Base-by-base conservation (phyloP, 306 rosid species). In the Vigna reflexopilosa region DNA sequence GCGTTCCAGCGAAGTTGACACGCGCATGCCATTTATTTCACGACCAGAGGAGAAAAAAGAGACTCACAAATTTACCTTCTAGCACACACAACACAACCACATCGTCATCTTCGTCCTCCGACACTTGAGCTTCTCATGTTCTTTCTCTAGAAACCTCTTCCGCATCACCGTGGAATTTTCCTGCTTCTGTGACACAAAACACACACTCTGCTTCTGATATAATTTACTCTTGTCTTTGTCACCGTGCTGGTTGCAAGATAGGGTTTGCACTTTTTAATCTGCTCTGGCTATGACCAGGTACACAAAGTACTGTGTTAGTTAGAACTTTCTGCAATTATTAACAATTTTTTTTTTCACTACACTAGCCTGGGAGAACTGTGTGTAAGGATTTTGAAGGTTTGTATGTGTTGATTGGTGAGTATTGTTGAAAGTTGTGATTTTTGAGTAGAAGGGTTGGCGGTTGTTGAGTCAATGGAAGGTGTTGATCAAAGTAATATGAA, bases 401-500 rank as follows among this genome's bases (percentile, higher is more conserved):
- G 7, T 63, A n/a, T 62, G 16, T 32, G 10, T 63, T 63, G 44
- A 28, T 2, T 14, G 16, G 7, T 28, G 38, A 26, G 19, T 54
- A 19, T 54, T 57, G 19, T 55, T 55, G 14, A 55, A n/a, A 2
- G 24, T 54, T 75, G 64, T 61, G 66, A 19, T 59, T 52, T 17
- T 75, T 68, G 0, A 3, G 22, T 30, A 77, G 42, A 47, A 32
- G 2, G 77, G 11, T 38, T 51, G 69, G 76, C 59, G 56, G 19
- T 24, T 30, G 44, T 20, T 42, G 69, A 66, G 81, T 62, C 57
- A 84, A 90, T 90, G 96, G 96, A 88, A 50, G 89, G 87, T 20
- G 57, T 70, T 67, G 88, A 84, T 73, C 91, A 84, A 56, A 45
- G 32, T 76, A 56, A 79, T 73, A 62, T 70, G 77, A 85, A 84